Evolutionary conservation across 164 flowering plant genomes (phyloP).

Genomic region (Magnolia officinalis): DNA sequence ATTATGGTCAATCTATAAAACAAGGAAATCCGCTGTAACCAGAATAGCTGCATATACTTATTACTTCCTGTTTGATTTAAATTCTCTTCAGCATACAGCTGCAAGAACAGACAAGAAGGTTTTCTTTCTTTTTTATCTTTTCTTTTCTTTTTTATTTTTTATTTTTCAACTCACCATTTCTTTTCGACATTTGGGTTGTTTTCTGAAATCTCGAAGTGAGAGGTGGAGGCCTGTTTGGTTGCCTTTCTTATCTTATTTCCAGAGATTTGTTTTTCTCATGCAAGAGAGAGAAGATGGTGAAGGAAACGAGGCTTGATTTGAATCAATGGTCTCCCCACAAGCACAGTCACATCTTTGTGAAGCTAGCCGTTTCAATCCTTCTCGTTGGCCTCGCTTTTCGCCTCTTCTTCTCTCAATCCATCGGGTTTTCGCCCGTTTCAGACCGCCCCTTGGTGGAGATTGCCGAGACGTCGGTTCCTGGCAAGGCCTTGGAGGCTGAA

Average conservation of each 20-base stretch:
- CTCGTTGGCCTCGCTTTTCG: constrained; percentile 61
- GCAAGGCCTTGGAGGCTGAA: neutral
- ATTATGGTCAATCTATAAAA: too few species aligned
- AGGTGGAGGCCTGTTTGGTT: neutral
- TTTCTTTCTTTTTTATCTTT: neutral
- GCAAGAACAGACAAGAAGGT: neutral
- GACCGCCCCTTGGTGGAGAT: neutral
- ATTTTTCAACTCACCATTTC: neutral
- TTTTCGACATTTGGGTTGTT: neutral
- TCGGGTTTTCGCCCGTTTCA: constrained; percentile 21
- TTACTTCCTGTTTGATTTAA: too few species aligned
- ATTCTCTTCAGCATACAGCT: neutral
- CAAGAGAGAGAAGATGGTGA: constrained; percentile 24
- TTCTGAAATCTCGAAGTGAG: neutral
- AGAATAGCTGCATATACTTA: too few species aligned
- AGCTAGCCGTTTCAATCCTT: constrained; percentile 43
- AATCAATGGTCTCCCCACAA: constrained; percentile 30
- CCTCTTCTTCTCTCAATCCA: constrained; percentile 45
- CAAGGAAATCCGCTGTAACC: too few species aligned
- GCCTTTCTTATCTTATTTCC: neutral
- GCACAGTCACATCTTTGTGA: constrained; percentile 42
- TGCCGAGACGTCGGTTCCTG: neutral
- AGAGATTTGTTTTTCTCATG: neutral
- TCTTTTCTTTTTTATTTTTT: neutral
- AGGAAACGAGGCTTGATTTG: constrained; percentile 32